Base-by-base conservation (phyloP, 352 stramenopile genomes). In the Globisporangium carolinianum region DNA sequence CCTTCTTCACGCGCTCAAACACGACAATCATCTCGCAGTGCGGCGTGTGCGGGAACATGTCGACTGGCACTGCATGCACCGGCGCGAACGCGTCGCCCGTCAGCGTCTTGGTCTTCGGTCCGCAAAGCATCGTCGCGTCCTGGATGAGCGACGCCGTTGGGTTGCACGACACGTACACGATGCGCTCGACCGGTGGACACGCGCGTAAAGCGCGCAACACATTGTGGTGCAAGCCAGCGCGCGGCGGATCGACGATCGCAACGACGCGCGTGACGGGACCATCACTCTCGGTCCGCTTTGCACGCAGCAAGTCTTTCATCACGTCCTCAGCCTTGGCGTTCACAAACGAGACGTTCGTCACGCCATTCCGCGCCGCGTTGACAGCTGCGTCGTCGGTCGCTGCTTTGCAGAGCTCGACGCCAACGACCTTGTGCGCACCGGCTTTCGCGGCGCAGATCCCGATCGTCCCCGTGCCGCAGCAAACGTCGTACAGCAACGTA, bases 161-260 rank as follows among this genome's bases (percentile, higher is more conserved):
- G 76, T 99, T 99, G 79, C 97, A 99, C 41, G 90, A 98, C 51
- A 99, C 96, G 68, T 99, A 99, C 18, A 99, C 84, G 58, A 98
- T 87, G 53, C 87, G 77, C 60, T 94, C 79, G 37, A 98, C 86
- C 0, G 78, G 78, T 1, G 72, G 74, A 48, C 79, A 97, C 32
- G 72, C 72, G 51, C 91, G 88, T 18, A 98, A 67, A 36, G 91
- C 84, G 32, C 86, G 79, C 7, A 98, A 65, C 52, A 97, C 92
- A 51, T 96, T 80, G 55, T 89, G 76, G 68, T 99, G 96, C 7
- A 99, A 78, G 12, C 97, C 97, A 41, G 92, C 93, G 59, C 97
- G 85, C 6, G 97, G 96, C 1, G 97, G 97, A 68, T 99, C 97
- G 0, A 99, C 94, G 43, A 99, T 96, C 18, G 96, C 96, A 45